Evolutionary conservation across 805 yeast species (phyloP).

Genomic region (Kuraishia capsulata): DNA sequence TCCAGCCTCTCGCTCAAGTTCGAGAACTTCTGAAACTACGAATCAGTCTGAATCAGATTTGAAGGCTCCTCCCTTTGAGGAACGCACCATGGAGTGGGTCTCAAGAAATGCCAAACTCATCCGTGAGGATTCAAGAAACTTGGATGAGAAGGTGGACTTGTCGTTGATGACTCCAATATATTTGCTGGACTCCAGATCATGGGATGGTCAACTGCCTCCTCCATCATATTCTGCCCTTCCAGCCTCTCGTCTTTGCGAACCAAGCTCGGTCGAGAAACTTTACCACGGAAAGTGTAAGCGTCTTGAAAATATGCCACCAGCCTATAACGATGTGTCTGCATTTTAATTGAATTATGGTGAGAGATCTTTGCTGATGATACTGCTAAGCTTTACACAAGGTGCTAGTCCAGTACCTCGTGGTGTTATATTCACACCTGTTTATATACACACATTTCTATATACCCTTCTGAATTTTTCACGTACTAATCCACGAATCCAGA

Average conservation of each 20-base stretch:
- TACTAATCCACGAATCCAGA: conserved; percentile 20
- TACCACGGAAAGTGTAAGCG: background rate
- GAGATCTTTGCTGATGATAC: too few relatives aligned
- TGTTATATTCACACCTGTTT: too few relatives aligned
- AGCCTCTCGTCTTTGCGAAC: conserved; percentile 3
- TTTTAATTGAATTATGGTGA: conserved; percentile 7
- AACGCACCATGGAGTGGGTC: background rate
- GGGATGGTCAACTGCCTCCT: conserved; percentile 13
- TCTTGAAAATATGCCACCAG: background rate
- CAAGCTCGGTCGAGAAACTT: conserved; percentile 1
- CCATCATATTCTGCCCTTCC: conserved; percentile 7
- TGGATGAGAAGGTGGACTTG: conserved; percentile 13
- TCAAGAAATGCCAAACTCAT: conserved; percentile 1
- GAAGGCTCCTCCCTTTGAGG: background rate
- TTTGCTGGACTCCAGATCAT: conserved; percentile 11
- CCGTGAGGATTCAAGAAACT: conserved; percentile 6
- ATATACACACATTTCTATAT: too few relatives aligned
- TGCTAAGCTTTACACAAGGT: too few relatives aligned
- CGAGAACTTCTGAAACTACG: conserved; percentile 3
- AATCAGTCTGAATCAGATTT: conserved; percentile 1
- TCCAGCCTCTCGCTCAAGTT: background rate
- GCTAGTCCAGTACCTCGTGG: too few relatives aligned
- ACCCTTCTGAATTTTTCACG: too few relatives aligned
- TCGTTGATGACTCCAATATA: conserved; percentile 11
- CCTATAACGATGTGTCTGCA: conserved; percentile 11